phyloP scores from a whole-genome alignment of 768 basidiomycete species.

The Russula olivacea region DNA sequence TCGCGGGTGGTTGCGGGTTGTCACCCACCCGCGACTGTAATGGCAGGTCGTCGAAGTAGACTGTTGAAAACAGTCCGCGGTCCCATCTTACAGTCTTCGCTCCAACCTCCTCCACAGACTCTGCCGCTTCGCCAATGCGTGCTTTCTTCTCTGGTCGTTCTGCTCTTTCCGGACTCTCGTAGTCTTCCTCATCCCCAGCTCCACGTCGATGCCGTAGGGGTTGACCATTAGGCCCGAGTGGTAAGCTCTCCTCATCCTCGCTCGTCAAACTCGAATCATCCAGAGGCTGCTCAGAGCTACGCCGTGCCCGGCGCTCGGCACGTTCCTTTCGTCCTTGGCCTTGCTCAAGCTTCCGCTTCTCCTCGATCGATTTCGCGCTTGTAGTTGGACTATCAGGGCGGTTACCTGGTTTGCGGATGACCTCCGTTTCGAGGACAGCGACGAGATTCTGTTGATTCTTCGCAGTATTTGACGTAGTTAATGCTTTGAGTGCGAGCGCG shows the following conservation, averaged over 20 bases:
- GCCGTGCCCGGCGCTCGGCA: constrained; percentile 53
- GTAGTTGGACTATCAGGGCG: constrained; percentile 77
- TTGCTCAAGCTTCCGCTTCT: constrained; percentile 63
- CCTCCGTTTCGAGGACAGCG: constrained; percentile 59
- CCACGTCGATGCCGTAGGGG: constrained; percentile 48
- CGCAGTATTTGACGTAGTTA: constrained; percentile 67
- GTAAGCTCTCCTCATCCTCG: constrained; percentile 30
- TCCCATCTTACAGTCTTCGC: constrained; percentile 71
- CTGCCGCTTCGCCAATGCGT: constrained; percentile 32
- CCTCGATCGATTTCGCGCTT: constrained; percentile 60
- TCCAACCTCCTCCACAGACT: constrained; percentile 29
- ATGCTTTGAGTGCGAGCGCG: constrained; percentile 57
- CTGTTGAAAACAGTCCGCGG: constrained; percentile 53
- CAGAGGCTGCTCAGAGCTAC: constrained; percentile 24
- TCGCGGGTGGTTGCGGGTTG: constrained; percentile 36
- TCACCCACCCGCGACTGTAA: constrained; percentile 41
- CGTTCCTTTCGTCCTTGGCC: constrained; percentile 48
- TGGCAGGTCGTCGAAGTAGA: constrained; percentile 59
- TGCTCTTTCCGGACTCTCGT: constrained; percentile 54
- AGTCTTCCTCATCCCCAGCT: constrained; percentile 79
- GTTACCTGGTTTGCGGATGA: constrained; percentile 60
- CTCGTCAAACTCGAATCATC: constrained; percentile 25
- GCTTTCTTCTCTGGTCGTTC: constrained; percentile 37
- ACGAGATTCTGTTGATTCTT: constrained; percentile 61
- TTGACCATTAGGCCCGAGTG: constrained; percentile 31